phyloP scores from a whole-genome alignment of 768 basidiomycete genomes.

The Sporobolomyces roseus region DNA sequence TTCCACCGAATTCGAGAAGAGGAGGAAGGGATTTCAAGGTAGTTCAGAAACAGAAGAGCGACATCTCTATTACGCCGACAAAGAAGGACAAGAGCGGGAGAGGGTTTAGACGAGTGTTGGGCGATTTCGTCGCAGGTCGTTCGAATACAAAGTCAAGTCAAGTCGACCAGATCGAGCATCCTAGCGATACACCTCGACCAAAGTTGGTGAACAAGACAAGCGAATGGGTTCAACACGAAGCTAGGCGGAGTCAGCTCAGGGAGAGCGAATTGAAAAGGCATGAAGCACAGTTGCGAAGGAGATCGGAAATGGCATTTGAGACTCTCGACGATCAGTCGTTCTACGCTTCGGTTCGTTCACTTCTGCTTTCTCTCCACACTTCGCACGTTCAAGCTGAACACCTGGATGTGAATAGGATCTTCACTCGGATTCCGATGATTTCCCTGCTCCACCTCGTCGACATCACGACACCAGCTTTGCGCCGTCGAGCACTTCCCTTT shows the following conservation, averaged over 20 bases:
- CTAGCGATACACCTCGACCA: neutral
- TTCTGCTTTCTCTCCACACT: too few relatives aligned
- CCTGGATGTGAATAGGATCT: neutral
- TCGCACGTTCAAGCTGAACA: neutral
- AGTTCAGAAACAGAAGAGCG: slow-evolving; percentile 7
- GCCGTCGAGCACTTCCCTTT: too few relatives aligned
- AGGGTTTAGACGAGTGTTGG: neutral
- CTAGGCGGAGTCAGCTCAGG: neutral
- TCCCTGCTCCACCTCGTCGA: slow-evolving; percentile 3
- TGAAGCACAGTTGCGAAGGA: neutral
- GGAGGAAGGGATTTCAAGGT: slow-evolving; percentile 8
- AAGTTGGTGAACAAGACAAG: slow-evolving; percentile 3
- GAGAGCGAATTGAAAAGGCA: slow-evolving; percentile 1
- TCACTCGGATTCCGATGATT: neutral
- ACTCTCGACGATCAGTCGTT: slow-evolving; percentile 2
- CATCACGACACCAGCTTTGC: neutral
- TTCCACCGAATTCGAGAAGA: slow-evolving; percentile 2
- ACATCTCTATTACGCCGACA: neutral
- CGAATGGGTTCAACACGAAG: slow-evolving; percentile 7
- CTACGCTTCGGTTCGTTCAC: neutral
- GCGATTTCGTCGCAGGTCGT: slow-evolving; percentile 4
- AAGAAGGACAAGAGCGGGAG: neutral
- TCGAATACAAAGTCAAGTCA: neutral
- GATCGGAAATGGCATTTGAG: neutral
- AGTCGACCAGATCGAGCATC: neutral